Base-by-base conservation (phyloP, 495 filamentous ascomycete genomes). In the Aspergillus kassunensis region DNA sequence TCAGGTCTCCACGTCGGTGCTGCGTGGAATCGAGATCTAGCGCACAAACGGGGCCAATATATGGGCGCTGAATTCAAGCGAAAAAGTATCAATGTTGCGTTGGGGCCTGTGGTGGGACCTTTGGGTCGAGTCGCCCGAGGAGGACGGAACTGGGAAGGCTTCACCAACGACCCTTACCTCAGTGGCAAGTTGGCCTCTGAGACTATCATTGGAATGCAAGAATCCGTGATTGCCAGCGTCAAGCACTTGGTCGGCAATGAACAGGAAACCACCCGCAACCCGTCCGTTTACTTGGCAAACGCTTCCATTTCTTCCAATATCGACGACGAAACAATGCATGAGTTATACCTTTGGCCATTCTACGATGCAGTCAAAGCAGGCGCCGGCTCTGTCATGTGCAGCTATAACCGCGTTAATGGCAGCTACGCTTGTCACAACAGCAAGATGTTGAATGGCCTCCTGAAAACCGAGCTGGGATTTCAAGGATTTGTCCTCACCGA, bases 81-180 rank as follows among this genome's bases (percentile, higher is more conserved):
- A 21, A 78, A 80, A 52, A 83, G 84, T 13, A 72, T 69, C 40
- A 66, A 86, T 54, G 64, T 86, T 1, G 55, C 71, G 1, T 72
- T 87, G 0, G 82, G 81, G 0, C 84, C 83, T 4, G 29, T 19
- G 0, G 20, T 24, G 56, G 87, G 88, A 15, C 85, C 86, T 5
- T 55, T 88, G 8, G 91, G 91, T 11, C 73, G 87, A 12, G 76
- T 89, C 59, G 88, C 87, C 0, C 80, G 79, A 21, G 90, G 90
- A 27, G 90, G 91, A 0, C 72, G 90, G 13, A 92, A 90, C 58
- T 95, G 90, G 90, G 90, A 95, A 69, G 87, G 88, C 0, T 88
- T 91, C 54, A 80, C 81, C 8, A 58, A 75, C 0, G 89, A 91
- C 65, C 88, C 87, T 0, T 87, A 88, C 18, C 74, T 85, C 4